A percentile compares a stretch with the other conserved stretches of the same genome.
Evolutionary conservation across 129 eudicot species (phyloP).

Genomic region (Flaveria ramosissima): DNA sequence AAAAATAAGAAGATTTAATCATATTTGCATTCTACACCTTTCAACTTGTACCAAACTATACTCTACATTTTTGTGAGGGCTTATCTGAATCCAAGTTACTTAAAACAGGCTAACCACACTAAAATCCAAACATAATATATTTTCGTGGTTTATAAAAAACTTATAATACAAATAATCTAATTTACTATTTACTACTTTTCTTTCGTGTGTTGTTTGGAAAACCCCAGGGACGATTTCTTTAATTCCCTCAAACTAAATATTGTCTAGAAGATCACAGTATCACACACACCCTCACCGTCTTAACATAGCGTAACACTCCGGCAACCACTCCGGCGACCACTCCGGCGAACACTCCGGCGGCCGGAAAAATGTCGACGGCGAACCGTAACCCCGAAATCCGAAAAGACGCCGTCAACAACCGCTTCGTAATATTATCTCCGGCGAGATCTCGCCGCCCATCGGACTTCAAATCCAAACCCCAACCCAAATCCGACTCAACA

Average conservation of each 20-base stretch:
- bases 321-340: conserved; percentile 18
- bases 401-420: conserved; percentile 72
- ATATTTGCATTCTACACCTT: no score
- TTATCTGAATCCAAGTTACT: no score
- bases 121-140: no score
- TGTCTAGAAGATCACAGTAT: background rate
- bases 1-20: no score
- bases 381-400: conserved; percentile 62
- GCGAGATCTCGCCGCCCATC: conserved; percentile 92
- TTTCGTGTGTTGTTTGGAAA: no score
- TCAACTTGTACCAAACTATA: no score
- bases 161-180: no score
- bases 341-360: conserved; percentile 21
- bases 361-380: conserved; percentile 32
- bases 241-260: background rate
- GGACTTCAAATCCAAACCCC: conserved; percentile 79
- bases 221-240: background rate
- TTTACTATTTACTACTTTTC: no score
- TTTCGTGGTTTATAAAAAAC: no score
- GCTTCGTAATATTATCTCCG: conserved; percentile 82
- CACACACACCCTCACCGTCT: conserved; percentile 9
- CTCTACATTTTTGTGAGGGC: no score
- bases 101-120: no score
- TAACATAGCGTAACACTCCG: conserved; percentile 17
- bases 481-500: conserved; percentile 48